Evolutionary conservation across 1,284 basidiomycete genomes (phyloP).

Genomic region (Schizophyllum amplum): DNA sequence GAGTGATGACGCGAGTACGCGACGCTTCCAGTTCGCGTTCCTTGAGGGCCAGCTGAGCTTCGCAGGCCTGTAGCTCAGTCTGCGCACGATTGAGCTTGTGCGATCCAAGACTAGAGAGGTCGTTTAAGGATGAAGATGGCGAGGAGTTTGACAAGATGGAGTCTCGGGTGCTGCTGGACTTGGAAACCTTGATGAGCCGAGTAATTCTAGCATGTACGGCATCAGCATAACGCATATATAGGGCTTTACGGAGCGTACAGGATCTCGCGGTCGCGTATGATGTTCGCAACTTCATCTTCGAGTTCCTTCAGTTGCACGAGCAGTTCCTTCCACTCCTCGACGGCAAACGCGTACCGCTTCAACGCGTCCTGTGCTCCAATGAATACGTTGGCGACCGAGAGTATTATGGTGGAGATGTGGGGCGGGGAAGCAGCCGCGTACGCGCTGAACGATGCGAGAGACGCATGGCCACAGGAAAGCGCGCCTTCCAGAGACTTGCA

Average conservation of each 20-base stretch:
- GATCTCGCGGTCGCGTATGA: slow-evolving; percentile 69
- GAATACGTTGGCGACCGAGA: slow-evolving; percentile 50
- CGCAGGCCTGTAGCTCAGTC: slow-evolving; percentile 69
- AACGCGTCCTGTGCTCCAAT: slow-evolving; percentile 62
- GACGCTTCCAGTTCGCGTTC: slow-evolving; percentile 51
- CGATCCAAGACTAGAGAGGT: slow-evolving; percentile 16
- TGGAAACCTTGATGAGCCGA: slow-evolving; percentile 69
- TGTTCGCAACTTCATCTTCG: slow-evolving; percentile 62
- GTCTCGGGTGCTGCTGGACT: slow-evolving; percentile 37
- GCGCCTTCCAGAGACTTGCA: slow-evolving; percentile 54
- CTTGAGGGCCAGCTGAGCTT: slow-evolving; percentile 58
- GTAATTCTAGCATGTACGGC: slow-evolving; percentile 47
- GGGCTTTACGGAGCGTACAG: slow-evolving; percentile 41
- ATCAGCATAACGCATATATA: not conserved
- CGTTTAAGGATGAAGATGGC: slow-evolving; percentile 12
- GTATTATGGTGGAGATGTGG: slow-evolving; percentile 45
- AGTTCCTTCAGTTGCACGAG: slow-evolving; percentile 51
- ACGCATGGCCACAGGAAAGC: slow-evolving; percentile 27
- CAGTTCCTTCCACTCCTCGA: slow-evolving; percentile 60
- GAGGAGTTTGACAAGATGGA: slow-evolving; percentile 26
- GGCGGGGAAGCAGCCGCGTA: slow-evolving; percentile 63
- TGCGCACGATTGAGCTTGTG: slow-evolving; percentile 58
- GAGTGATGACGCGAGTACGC: slow-evolving; percentile 43
- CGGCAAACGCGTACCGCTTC: slow-evolving; percentile 43
- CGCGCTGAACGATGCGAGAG: slow-evolving; percentile 60